A percentile compares a stretch with the other conserved stretches of the same genome.
Conservation (phyloP, 805 yeast genomes). For the Kluyveromyces lactis region DNA sequence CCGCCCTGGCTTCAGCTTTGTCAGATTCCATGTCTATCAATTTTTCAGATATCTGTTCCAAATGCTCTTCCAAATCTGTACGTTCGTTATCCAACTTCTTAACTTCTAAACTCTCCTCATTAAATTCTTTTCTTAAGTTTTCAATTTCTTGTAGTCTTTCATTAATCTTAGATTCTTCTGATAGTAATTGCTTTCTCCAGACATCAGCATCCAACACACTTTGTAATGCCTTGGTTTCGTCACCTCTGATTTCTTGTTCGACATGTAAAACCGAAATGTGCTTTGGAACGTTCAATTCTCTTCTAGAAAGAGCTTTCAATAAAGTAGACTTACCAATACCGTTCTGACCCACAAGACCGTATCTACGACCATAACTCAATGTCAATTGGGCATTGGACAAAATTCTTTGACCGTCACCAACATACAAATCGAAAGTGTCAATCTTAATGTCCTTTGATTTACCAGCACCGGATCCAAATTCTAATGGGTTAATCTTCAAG, state of each 20-base stretch:
- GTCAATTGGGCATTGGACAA: slow-evolving; percentile 81
- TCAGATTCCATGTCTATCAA: slow-evolving; percentile 91
- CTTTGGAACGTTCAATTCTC: slow-evolving; percentile 90
- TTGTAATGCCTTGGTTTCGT: slow-evolving; percentile 82
- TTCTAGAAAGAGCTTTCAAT: slow-evolving; percentile 80
- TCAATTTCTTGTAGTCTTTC: slow-evolving; percentile 74
- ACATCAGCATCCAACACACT: slow-evolving; percentile 99
- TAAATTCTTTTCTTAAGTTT: slow-evolving; percentile 57
- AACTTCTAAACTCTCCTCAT: slow-evolving; percentile 64
- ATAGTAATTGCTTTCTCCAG: slow-evolving; percentile 86
- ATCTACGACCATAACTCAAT: slow-evolving; percentile 84
- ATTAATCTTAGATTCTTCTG: slow-evolving; percentile 66
- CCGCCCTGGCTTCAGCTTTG: slow-evolving; percentile 96
- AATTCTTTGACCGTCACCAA: slow-evolving; percentile 92
- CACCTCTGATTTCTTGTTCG: slow-evolving; percentile 95
- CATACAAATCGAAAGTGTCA: slow-evolving; percentile 88
- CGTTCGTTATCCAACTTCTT: slow-evolving; percentile 83
- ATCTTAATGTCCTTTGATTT: slow-evolving; percentile 94
- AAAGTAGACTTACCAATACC: slow-evolving; percentile 99
- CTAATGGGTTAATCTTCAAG: slow-evolving; percentile 91
- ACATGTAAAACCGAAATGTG: slow-evolving; percentile 95
- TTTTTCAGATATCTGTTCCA: slow-evolving; percentile 74
- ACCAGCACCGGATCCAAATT: slow-evolving; percentile 83
- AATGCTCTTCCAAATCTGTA: slow-evolving; percentile 71
- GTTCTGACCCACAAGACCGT: slow-evolving; percentile 96